These are phyloP conservation scores for Epipyxis sp. DNA, from an alignment of 108 stramenopile genomes.

Conservation along the genomic window DNA sequence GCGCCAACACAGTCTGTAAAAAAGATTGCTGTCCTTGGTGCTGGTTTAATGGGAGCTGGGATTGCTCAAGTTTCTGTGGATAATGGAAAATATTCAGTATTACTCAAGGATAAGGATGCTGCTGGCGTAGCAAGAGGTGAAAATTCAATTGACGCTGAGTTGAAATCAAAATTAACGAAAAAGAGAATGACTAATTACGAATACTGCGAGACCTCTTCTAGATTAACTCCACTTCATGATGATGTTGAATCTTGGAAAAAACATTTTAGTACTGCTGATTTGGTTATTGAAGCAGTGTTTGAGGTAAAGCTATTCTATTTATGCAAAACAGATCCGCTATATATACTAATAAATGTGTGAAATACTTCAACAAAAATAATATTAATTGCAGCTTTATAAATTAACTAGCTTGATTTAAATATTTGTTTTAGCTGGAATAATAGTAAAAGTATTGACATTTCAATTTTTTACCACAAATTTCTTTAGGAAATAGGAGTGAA, in stretches of 20 bases:
- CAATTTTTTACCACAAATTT: no score
- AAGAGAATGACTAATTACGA: constrained; percentile 86
- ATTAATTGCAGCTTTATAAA: no score
- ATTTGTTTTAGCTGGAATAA: no score
- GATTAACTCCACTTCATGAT: constrained; percentile 83
- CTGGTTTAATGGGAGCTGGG: constrained; percentile 98
- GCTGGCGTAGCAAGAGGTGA: constrained; percentile 72
- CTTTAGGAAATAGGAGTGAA: constrained; percentile 91
- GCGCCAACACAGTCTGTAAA: constrained; percentile 68
- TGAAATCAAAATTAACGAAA: constrained; percentile 83
- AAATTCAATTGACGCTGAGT: constrained; percentile 83
- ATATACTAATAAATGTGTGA: no score
- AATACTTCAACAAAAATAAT: no score
- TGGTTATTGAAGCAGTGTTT: constrained; percentile 98
- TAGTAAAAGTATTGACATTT: no score
- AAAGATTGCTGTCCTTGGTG: constrained; percentile 92
- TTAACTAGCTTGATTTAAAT: no score
- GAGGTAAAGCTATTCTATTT: no score
- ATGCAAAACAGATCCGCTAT: no score
- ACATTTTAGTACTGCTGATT: constrained; percentile 82
- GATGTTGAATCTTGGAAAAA: constrained; percentile 59
- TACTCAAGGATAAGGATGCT: constrained; percentile 91
- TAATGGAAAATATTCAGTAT: constrained; percentile 77
- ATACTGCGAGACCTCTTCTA: constrained; percentile 74
- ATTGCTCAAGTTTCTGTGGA: constrained; percentile 96